Evolutionary conservation across 176 grass and related monocot species (phyloP).

Genomic region (Musa itinerans): DNA sequence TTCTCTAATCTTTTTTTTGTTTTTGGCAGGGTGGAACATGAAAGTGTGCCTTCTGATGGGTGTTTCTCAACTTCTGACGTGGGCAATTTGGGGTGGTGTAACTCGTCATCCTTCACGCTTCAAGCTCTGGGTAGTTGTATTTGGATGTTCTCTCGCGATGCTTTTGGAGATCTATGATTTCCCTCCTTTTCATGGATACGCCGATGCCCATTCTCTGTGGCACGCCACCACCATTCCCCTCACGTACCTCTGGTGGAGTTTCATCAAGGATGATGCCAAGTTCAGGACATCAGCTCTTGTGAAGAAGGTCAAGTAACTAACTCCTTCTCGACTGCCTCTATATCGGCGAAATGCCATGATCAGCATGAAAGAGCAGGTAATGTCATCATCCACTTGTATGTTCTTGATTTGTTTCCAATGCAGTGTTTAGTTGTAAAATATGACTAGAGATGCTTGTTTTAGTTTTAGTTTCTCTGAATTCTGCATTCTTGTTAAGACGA

Average conservation of each 20-base stretch:
- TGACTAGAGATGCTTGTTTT: no score
- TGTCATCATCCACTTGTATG: no score
- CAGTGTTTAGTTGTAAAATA: no score
- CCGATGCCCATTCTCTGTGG: slow-evolving; percentile 64
- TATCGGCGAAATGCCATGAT: no score
- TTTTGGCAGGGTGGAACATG: slow-evolving; percentile 86
- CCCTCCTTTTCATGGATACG: slow-evolving; percentile 63
- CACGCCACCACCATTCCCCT: slow-evolving; percentile 31
- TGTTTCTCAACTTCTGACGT: slow-evolving; percentile 58
- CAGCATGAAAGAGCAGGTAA: no score
- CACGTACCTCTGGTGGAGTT: slow-evolving; percentile 46
- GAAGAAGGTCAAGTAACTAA: slow-evolving; percentile 29
- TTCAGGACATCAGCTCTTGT: slow-evolving; percentile 26
- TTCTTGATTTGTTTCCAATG: no score
- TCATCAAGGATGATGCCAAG: slow-evolving; percentile 36
- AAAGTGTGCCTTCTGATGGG: slow-evolving; percentile 85
- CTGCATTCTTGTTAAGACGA: no score
- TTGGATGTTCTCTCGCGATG: slow-evolving; percentile 59
- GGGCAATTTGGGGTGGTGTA: slow-evolving; percentile 67
- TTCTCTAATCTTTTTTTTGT: not conserved
- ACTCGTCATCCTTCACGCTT: slow-evolving; percentile 53
- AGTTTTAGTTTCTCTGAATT: no score
- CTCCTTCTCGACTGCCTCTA: not conserved
- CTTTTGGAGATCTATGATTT: slow-evolving; percentile 76
- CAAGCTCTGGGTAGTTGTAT: slow-evolving; percentile 56